Conservation (phyloP, 768 basidiomycete species). For the Mycena chlorophos region DNA sequence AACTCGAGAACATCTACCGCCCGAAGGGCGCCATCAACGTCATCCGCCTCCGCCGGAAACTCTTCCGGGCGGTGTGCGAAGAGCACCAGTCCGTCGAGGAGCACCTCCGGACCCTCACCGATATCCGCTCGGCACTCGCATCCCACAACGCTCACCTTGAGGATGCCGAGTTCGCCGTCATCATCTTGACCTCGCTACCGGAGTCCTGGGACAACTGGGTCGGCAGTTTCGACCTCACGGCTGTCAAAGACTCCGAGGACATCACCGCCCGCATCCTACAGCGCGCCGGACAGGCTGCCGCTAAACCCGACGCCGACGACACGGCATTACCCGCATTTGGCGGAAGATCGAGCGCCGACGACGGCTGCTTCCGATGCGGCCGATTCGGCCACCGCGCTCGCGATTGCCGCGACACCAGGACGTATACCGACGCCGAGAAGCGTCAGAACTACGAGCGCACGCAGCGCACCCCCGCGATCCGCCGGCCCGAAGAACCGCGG, state of each 20-base stretch:
- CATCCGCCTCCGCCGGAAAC: slow-evolving; percentile 25
- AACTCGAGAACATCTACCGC: slow-evolving; percentile 30
- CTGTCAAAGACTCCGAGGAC: slow-evolving; percentile 16
- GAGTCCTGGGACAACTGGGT: no score
- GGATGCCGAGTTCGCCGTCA: slow-evolving; percentile 32
- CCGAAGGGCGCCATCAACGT: slow-evolving; percentile 30
- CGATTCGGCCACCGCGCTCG: not conserved
- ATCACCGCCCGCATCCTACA: slow-evolving; percentile 27
- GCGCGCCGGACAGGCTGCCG: slow-evolving; percentile 14
- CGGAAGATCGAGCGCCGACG: not conserved
- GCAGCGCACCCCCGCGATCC: no score
- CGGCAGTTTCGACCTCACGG: slow-evolving; percentile 19
- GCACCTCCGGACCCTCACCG: slow-evolving; percentile 31
- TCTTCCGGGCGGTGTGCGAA: slow-evolving; percentile 26
- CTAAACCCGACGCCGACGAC: slow-evolving; percentile 5
- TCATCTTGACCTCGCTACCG: slow-evolving; percentile 33
- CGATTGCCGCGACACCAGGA: not conserved
- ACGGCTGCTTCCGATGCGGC: not conserved
- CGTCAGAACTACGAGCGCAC: not conserved
- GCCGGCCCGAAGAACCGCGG: not conserved
- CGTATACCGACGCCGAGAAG: not conserved
- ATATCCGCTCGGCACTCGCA: slow-evolving; percentile 25
- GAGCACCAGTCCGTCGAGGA: slow-evolving; percentile 34
- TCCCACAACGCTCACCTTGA: slow-evolving; percentile 24
- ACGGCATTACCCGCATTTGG: slow-evolving; percentile 5